These are phyloP conservation scores for Mortierella polycephala DNA, from an alignment of 371 early-diverging fungal species.

Conservation along the genomic window DNA sequence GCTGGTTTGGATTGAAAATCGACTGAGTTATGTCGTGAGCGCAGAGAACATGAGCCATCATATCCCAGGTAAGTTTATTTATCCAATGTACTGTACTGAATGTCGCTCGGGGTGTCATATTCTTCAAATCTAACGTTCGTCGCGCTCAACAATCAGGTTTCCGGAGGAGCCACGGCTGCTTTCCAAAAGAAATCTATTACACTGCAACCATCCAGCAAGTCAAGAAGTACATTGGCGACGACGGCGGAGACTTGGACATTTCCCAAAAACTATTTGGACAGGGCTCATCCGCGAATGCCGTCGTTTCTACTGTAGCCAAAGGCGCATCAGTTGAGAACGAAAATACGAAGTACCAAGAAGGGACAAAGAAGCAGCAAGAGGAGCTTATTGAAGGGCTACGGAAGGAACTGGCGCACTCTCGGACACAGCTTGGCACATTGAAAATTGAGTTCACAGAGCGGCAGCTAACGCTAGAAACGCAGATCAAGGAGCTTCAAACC, in stretches of 20 bases:
- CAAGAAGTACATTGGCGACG: conserved; percentile 4
- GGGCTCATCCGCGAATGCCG: too few relatives aligned
- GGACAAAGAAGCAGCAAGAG: background rate
- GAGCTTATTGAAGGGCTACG: background rate
- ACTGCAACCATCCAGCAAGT: conserved; percentile 13
- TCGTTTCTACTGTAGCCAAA: too few relatives aligned
- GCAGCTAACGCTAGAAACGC: background rate
- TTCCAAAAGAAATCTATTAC: conserved; percentile 25
- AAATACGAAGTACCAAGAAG: too few relatives aligned
- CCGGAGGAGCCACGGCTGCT: conserved; percentile 11
- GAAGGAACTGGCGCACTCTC: background rate
- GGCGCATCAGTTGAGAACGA: too few relatives aligned
- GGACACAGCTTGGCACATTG: background rate
- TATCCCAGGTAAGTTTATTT: conserved; percentile 9
- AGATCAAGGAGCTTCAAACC: too few relatives aligned
- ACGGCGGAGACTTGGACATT: background rate
- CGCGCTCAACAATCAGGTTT: background rate
- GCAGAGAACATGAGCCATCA: conserved; percentile 30
- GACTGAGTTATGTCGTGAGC: conserved; percentile 18
- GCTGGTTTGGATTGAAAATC: conserved; percentile 22
- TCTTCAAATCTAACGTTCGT: background rate
- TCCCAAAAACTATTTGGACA: background rate
- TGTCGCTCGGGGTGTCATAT: background rate
- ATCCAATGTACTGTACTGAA: background rate
- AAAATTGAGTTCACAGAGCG: background rate